Conservation (phyloP, 1,284 basidiomycete species). For the Ustilago esculenta region DNA sequence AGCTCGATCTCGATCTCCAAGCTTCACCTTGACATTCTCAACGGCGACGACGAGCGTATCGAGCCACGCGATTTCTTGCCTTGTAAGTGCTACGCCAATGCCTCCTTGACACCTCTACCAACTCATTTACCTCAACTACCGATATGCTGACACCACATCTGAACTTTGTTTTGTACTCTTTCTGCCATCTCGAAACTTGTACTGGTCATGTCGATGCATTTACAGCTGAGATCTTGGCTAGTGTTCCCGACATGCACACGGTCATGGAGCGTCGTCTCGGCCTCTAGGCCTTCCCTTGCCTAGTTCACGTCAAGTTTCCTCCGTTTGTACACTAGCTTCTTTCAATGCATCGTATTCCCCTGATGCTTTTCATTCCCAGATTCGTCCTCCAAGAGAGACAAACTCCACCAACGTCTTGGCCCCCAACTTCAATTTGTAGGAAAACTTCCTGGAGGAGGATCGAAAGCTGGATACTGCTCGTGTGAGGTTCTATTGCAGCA, state of each 20-base stretch:
- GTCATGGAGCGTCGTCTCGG: conserved; percentile 46
- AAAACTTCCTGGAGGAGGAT: too few species aligned
- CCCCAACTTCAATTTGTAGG: too few species aligned
- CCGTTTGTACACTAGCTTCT: conserved; percentile 25
- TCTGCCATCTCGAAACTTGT: neutral
- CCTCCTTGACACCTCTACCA: too few species aligned
- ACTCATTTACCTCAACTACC: too few species aligned
- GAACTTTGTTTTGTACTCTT: too few species aligned
- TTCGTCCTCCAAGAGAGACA: too few species aligned
- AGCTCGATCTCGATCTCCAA: conserved; percentile 47
- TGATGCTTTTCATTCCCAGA: too few species aligned
- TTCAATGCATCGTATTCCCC: conserved; percentile 5
- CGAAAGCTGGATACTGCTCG: too few species aligned
- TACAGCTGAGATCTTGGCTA: conserved; percentile 33
- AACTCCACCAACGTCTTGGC: too few species aligned
- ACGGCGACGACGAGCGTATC: conserved; percentile 62
- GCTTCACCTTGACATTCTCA: conserved; percentile 64
- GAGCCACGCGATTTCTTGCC: conserved; percentile 63
- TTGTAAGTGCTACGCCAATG: conserved; percentile 54
- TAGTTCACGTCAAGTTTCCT: neutral
- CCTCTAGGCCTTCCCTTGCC: conserved; percentile 5
- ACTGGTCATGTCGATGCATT: neutral
- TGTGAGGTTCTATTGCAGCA: too few species aligned
- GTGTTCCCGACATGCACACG: conserved; percentile 34
- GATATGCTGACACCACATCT: too few species aligned